phyloP scores from a whole-genome alignment of 2,329 filamentous ascomycete genomes.

The Teratosphaeria nubilosa region DNA sequence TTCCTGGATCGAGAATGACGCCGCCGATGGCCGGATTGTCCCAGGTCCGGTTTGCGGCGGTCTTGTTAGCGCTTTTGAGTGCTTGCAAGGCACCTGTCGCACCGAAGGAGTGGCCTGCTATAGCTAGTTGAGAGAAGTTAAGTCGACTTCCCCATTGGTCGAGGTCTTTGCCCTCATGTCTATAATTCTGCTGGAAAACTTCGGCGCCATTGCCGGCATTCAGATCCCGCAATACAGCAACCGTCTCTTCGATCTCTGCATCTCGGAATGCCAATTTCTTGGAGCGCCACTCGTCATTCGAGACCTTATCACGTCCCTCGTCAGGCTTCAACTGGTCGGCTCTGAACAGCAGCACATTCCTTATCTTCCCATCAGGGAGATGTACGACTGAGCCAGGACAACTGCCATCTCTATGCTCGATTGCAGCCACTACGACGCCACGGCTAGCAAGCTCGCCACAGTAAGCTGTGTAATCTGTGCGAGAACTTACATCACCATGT shows the following conservation, averaged over 20 bases:
- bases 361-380: conserved; percentile 28
- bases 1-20: conserved; percentile 57
- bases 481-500: conserved; percentile 37
- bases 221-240: conserved; percentile 30
- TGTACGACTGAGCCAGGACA: conserved; percentile 34
- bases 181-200: conserved; percentile 36
- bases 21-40: conserved; percentile 44
- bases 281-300: conserved; percentile 28
- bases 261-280: conserved; percentile 35
- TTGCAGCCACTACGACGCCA: conserved; percentile 37
- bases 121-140: conserved; percentile 44
- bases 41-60: conserved; percentile 23
- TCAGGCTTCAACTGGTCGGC: conserved; percentile 25
- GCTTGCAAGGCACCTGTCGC: conserved; percentile 54
- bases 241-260: conserved; percentile 37
- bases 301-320: conserved; percentile 15
- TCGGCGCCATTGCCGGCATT: conserved; percentile 28
- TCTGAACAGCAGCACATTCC: conserved; percentile 29
- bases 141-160: conserved; percentile 44
- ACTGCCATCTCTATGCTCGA: conserved; percentile 40
- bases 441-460: conserved; percentile 37
- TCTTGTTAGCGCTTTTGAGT: conserved; percentile 38
- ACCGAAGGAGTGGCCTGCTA: conserved; percentile 57
- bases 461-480: conserved; percentile 38
- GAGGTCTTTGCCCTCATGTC: conserved; percentile 39